These are phyloP conservation scores for Quercus ilex DNA, from an alignment of 306 rosid species.

Conservation along the genomic window DNA sequence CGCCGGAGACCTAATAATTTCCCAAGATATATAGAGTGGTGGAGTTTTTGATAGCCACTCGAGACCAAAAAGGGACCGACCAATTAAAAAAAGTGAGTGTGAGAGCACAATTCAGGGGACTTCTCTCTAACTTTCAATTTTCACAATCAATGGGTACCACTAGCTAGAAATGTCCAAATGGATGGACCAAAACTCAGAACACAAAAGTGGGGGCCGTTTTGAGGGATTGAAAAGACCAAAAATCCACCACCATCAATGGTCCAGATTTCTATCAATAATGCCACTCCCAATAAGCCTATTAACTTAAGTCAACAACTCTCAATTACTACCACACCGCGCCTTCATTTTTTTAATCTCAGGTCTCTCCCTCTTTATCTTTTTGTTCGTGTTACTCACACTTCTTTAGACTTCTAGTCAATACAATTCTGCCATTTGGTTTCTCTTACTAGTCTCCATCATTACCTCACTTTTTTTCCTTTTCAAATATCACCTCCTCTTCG, in stretches of 20 bases:
- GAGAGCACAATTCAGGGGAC: not conserved
- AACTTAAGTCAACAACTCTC: not conserved
- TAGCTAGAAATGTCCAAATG: constrained; percentile 29
- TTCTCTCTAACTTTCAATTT: constrained; percentile 5
- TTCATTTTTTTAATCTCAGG: not conserved
- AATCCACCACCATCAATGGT: constrained; percentile 40
- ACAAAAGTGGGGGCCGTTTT: constrained; percentile 13
- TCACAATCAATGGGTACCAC: constrained; percentile 18
- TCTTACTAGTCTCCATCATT: constrained; percentile 27
- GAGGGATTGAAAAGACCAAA: constrained; percentile 5
- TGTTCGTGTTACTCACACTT: no score
- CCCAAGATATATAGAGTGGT: not conserved
- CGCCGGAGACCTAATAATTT: no score
- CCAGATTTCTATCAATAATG: constrained; percentile 18
- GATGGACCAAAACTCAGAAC: constrained; percentile 32
- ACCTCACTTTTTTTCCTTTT: constrained; percentile 12
- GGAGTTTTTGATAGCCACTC: not conserved
- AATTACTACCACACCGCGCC: not conserved
- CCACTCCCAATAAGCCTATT: constrained; percentile 10
- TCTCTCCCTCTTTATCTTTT: not conserved
- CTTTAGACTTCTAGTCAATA: not conserved
- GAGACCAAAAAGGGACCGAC: constrained; percentile 11
- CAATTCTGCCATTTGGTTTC: constrained; percentile 28
- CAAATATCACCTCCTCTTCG: constrained; percentile 9
- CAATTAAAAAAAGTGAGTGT: constrained; percentile 9